Evolutionary conservation across 371 early-diverging fungal species (phyloP).

Genomic region (Actinomortierella wolfii): DNA sequence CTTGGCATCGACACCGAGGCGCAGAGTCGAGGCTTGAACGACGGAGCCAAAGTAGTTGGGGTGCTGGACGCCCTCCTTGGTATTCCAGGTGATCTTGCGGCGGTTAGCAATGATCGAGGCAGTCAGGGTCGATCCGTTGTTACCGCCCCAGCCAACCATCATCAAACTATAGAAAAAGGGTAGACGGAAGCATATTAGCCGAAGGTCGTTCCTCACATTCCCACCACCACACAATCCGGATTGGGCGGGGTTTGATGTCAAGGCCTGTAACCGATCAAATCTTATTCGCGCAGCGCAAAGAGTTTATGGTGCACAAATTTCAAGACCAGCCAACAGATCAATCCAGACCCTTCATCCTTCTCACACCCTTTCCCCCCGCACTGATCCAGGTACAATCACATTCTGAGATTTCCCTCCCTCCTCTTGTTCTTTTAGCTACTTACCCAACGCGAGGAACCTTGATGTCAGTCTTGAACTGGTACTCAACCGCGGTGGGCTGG

Average conservation of each 20-base stretch:
- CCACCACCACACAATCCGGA: no score
- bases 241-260: no score
- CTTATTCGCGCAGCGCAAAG: background rate
- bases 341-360: background rate
- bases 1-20: conserved; percentile 83
- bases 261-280: no score
- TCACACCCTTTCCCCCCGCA: background rate
- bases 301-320: background rate
- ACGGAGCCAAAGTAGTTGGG: conserved; percentile 97
- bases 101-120: conserved; percentile 95
- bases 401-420: background rate
- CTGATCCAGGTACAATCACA: background rate
- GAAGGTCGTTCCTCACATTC: no score
- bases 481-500: conserved; percentile 83
- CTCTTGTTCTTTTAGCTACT: conserved; percentile 21
- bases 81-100: conserved; percentile 84
- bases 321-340: background rate
- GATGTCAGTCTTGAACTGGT: conserved; percentile 87
- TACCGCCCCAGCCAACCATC: conserved; percentile 99
- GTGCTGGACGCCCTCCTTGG: conserved; percentile 87
- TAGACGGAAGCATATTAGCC: no score
- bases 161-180: conserved; percentile 72
- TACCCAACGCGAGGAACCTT: conserved; percentile 83
- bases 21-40: conserved; percentile 93
- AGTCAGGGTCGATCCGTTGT: conserved; percentile 97